Base-by-base conservation (phyloP, 73 alveolate genomes). In the Halteria grandinella region DNA sequence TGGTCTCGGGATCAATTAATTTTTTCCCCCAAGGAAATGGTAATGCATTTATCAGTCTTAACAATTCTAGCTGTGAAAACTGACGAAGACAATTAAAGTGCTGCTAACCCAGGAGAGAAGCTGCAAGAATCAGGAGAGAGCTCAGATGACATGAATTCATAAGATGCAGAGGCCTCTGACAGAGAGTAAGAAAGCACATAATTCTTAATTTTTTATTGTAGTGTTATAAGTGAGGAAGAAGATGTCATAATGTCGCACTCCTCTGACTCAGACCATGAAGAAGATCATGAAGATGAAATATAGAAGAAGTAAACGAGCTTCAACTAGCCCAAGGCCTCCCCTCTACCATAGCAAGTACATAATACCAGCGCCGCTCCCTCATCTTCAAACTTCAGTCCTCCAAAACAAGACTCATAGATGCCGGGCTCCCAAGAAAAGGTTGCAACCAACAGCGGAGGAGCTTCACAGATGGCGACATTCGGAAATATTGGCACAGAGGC, bases 251-350 rank as follows among this genome's bases (percentile, higher is more conserved):
- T 40, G 21, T 60, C 77, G 8, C 41, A 60, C 27, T 60, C 77
- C 1, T 40, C 77, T 21, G 77, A 60, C 24, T 40, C 60, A 55
- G 77, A 60, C 28, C 77, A 60, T 21, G 77, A 60, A 39, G 77
- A 60, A 29, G 77, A 60, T 23, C 57, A 60, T 18, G 40, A 40
- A 60, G 59, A 32, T 18, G 77, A 60, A 23, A 60, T 60, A 8
- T 40, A 60, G 27, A 23, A 60, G 21, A 60, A 60, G 43, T 55
- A 60, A 28, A 59, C 77, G 43, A 60, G 77, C 28, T 60, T 60
- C 21, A 60, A 60, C 27, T 1, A 60, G n/a, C n/a, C n/a, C n/a
- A n/a, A n/a, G n/a, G n/a, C n/a, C n/a, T n/a, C n/a, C n/a, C n/a
- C n/a, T n/a, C n/a, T n/a, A n/a, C n/a, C n/a, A n/a, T n/a, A n/a